phyloP scores from a whole-genome alignment of 2,329 filamentous ascomycete genomes.

The Thielaviopsis musarum region DNA sequence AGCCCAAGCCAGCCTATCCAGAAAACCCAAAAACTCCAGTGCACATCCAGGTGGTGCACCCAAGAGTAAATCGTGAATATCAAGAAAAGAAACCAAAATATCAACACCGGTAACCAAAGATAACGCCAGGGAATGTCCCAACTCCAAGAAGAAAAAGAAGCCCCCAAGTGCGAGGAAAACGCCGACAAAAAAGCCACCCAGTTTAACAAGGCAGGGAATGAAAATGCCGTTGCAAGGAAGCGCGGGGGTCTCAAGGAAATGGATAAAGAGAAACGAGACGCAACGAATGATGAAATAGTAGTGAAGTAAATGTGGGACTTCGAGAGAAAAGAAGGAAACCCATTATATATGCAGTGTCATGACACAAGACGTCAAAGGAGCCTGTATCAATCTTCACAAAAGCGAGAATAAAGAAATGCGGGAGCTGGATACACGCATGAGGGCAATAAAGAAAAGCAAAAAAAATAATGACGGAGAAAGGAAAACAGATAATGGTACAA shows the following conservation, averaged over 20 bases:
- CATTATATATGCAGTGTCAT: neutral
- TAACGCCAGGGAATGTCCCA: neutral
- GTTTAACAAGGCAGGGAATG: neutral
- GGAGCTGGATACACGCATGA: neutral
- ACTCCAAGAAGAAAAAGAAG: neutral
- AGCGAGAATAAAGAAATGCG: neutral
- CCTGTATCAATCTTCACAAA: neutral
- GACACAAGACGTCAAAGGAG: neutral
- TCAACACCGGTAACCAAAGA: neutral
- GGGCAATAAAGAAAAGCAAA: conserved; percentile 1
- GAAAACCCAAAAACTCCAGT: neutral
- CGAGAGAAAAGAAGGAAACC: neutral
- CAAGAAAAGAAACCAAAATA: neutral
- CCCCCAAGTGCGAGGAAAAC: neutral
- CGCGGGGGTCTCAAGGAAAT: neutral
- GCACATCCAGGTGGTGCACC: neutral
- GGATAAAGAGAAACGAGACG: neutral
- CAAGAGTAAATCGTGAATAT: neutral
- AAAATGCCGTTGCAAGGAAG: neutral
- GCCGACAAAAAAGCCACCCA: neutral
- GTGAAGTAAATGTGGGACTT: neutral
- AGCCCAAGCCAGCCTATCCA: neutral
- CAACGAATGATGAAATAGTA: neutral
- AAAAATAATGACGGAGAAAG: neutral
- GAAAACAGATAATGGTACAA: neutral